phyloP scores from a whole-genome alignment of 2,329 filamentous ascomycete genomes.

The Colletotrichum acutatum region DNA sequence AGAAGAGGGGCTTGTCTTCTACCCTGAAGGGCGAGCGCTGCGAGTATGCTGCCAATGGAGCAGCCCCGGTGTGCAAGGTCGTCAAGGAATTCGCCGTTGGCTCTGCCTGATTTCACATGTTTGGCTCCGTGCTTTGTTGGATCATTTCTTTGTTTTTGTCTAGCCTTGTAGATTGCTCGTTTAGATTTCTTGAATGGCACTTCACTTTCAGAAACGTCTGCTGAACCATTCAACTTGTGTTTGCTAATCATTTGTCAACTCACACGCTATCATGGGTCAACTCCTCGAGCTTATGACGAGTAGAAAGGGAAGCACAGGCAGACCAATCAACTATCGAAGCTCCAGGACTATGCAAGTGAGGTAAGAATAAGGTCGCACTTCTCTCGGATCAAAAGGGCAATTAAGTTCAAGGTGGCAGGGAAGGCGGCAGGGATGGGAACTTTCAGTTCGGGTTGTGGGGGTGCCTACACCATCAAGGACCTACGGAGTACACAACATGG shows the following conservation, averaged over 20 bases:
- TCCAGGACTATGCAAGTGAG: neutral
- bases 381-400: neutral
- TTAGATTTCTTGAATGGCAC: neutral
- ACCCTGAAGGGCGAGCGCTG: constrained; percentile 18
- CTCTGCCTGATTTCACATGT: neutral
- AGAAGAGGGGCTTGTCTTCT: constrained; percentile 11
- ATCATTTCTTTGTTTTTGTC: neutral
- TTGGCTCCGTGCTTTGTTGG: neutral
- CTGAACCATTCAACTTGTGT: neutral
- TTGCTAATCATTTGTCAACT: neutral
- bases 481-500: neutral
- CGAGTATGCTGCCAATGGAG: neutral
- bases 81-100: constrained; percentile 10
- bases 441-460: neutral
- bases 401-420: neutral
- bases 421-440: neutral
- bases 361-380: neutral
- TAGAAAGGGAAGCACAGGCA: neutral
- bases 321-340: neutral
- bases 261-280: too few relatives aligned
- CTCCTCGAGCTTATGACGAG: neutral
- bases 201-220: neutral
- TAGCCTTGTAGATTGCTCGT: neutral
- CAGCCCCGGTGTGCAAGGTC: neutral
- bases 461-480: neutral